A percentile compares a stretch with the other conserved stretches of the same genome.
phyloP scores from a whole-genome alignment of 2,329 filamentous ascomycete genomes.

The Stagonosporopsis tanaceti region DNA sequence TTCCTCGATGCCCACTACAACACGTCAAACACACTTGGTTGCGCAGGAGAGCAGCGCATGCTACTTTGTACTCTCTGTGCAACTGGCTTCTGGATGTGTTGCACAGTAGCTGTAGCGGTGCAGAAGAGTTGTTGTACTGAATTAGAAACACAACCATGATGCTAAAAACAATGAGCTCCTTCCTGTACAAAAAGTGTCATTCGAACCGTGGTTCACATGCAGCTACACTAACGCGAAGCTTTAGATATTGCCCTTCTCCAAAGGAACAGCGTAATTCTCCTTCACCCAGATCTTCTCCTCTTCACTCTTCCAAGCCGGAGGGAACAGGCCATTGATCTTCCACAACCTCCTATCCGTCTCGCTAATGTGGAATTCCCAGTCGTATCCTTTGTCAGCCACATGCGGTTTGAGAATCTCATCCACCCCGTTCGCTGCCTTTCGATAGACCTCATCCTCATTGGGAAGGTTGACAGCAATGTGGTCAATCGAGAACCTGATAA shows the following conservation, averaged over 20 bases:
- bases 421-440: conserved; percentile 25
- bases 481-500: conserved; percentile 44
- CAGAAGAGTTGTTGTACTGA: too few species aligned
- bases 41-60: too few species aligned
- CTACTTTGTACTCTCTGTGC: too few species aligned
- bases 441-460: conserved; percentile 25
- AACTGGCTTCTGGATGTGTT: too few species aligned
- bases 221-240: not conserved
- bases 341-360: conserved; percentile 56
- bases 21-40: too few species aligned
- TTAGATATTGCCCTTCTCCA: conserved; percentile 1
- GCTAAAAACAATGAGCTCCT: too few species aligned
- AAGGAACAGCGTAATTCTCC: conserved; percentile 23
- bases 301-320: conserved; percentile 47
- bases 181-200: too few species aligned
- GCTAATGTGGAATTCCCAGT: conserved; percentile 54
- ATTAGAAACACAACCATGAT: too few species aligned
- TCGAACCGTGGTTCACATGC: not conserved
- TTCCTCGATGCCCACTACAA: too few species aligned
- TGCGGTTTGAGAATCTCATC: conserved; percentile 50
- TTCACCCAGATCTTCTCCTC: conserved; percentile 42
- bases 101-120: too few species aligned
- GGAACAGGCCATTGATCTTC: conserved; percentile 54
- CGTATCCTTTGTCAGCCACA: conserved; percentile 52
- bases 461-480: conserved; percentile 40